A percentile compares a stretch with the other conserved stretches of the same genome.
Conservation (phyloP, 768 basidiomycete genomes). For the Kwoniella bestiolae region DNA sequence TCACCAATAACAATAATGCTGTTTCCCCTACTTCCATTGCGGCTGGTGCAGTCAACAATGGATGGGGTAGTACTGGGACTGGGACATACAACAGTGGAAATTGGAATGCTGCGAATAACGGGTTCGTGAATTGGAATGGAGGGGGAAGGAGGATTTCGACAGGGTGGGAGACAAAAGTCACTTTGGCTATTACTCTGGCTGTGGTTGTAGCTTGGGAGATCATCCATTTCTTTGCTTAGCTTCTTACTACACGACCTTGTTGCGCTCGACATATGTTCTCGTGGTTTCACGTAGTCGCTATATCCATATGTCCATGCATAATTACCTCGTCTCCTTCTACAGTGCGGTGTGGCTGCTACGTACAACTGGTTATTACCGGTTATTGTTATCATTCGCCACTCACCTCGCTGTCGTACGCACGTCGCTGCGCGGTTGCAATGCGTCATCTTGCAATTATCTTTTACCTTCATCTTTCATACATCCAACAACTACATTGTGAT, state of each 20-base stretch:
- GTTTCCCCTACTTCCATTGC: neutral
- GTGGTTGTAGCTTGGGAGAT: constrained; percentile 1
- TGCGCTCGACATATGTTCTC: neutral
- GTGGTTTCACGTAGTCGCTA: neutral
- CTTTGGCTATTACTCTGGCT: neutral
- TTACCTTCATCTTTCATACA: neutral
- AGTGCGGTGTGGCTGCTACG: too few relatives aligned
- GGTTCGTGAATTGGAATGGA: constrained; percentile 13
- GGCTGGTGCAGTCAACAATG: neutral
- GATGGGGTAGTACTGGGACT: constrained; percentile 3
- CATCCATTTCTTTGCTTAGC: neutral
- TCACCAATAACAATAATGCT: constrained; percentile 9
- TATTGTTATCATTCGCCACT: constrained; percentile 2
- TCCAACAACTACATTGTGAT: neutral
- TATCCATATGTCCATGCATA: neutral
- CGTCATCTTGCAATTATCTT: neutral
- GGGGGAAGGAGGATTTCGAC: neutral
- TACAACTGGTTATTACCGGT: too few relatives aligned
- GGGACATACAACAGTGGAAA: constrained; percentile 5
- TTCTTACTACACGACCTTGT: neutral
- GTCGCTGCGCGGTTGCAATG: neutral
- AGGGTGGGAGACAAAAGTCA: neutral
- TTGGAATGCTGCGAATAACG: neutral
- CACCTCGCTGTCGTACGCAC: constrained; percentile 1
- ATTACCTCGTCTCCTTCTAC: neutral